Base-by-base conservation (phyloP, 371 early-diverging fungal genomes). In the Rhizomucor miehei region DNA sequence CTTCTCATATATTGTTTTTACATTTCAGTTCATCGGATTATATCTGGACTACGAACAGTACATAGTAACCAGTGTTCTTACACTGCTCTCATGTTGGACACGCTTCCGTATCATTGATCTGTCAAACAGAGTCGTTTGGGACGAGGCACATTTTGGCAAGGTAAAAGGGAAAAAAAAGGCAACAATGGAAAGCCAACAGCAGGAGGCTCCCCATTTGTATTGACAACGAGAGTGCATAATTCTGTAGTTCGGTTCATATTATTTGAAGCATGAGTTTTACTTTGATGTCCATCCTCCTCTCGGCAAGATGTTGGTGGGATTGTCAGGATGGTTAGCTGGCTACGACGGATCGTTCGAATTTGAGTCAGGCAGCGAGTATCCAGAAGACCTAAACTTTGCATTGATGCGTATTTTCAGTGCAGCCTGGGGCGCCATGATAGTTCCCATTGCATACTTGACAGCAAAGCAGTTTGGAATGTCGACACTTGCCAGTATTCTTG, bases 281-380 rank as follows among this genome's bases (percentile, higher is more conserved):
- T 97, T 96, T 71, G 99, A 99, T 77, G 99, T 99, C 0, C 99
- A 99, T 73, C 99, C 99, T 36, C 99, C 99, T 1, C 81, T 99
- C 34, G 99, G 99, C 40, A 99, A 99, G 73, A 93, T 99, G 87
- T 77, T 99, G 19, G 90, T 96, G 8, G 99, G 92, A 0, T 68
- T 99, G 9, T 86, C 95, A 10, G 99, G 95, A 46, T 69, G 82
- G 16, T 35, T 99, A 6, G 91, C 89, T 12, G 90, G 92, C 8
- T 98, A 94, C 66, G 82, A 95, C 67, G 95, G 94, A 5, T 73
- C 84, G 0, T 99, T 97, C 65, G 77, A 73, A 1, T 99, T 99
- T 63, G 88, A 91, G 19, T 94, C 95, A 14, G 96, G 93, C 9
- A 65, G 67, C 3, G 58, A 55, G 5, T 99, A 96, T 69, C 98